A percentile compares a stretch with the other conserved stretches of the same genome.
These are phyloP conservation scores for Sporisorium graminicola DNA, from an alignment of 1,284 basidiomycete species.

Conservation along the genomic window DNA sequence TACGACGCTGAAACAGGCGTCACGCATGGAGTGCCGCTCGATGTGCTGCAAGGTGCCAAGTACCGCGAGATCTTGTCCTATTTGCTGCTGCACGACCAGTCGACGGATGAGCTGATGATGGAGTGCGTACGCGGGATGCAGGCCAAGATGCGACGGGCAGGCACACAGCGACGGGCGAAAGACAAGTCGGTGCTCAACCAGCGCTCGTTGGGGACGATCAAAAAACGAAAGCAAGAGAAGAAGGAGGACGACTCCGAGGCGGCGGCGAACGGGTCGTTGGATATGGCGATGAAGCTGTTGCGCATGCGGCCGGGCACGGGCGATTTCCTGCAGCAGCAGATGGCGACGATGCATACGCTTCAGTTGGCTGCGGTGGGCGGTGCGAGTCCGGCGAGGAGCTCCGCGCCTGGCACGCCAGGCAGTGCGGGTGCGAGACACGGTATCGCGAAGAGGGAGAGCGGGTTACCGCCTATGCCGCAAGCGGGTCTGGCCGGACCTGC, in stretches of 20 bases:
- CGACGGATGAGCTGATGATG: slow-evolving; percentile 72
- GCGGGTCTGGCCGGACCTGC: background rate
- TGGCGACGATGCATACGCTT: slow-evolving; percentile 57
- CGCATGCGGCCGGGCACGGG: slow-evolving; percentile 63
- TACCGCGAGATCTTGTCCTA: slow-evolving; percentile 77
- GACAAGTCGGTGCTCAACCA: slow-evolving; percentile 75
- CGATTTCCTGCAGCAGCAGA: slow-evolving; percentile 63
- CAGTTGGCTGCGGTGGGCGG: slow-evolving; percentile 45
- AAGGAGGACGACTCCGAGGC: slow-evolving; percentile 72
- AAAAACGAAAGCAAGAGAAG: slow-evolving; percentile 93
- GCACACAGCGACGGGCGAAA: slow-evolving; percentile 77
- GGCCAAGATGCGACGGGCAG: slow-evolving; percentile 54
- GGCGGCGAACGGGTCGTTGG: slow-evolving; percentile 39
- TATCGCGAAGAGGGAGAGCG: slow-evolving; percentile 26
- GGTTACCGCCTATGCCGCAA: slow-evolving; percentile 30
- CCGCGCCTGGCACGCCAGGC: slow-evolving; percentile 9
- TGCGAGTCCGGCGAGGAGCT: slow-evolving; percentile 37
- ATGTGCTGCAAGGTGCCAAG: slow-evolving; percentile 92
- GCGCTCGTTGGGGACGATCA: slow-evolving; percentile 92
- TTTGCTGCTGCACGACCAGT: slow-evolving; percentile 64
- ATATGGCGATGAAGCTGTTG: slow-evolving; percentile 64
- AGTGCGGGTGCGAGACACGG: slow-evolving; percentile 1
- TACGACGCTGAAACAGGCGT: slow-evolving; percentile 84
- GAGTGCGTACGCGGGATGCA: slow-evolving; percentile 95
- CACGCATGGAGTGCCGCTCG: slow-evolving; percentile 76